These are phyloP conservation scores for Termitomyces sp. DNA, from an alignment of 768 basidiomycete species.

Conservation along the genomic window DNA sequence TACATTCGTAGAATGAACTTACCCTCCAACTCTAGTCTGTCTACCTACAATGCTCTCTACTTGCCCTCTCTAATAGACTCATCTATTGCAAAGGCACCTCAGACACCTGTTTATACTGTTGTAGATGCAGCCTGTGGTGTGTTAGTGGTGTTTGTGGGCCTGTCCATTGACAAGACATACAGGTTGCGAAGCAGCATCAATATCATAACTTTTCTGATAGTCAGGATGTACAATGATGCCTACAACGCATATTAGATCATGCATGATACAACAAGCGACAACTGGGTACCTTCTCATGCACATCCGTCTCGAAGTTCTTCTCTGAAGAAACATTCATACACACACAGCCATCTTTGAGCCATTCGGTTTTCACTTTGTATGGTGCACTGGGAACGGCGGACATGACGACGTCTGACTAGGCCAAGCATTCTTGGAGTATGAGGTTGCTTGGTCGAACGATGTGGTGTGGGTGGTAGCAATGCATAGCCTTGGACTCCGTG, in stretches of 20 bases:
- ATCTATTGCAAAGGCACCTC: conserved; percentile 23
- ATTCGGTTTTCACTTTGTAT: conserved; percentile 88
- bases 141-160: not conserved
- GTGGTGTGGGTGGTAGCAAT: conserved; percentile 81
- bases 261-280: not conserved
- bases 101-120: conserved; percentile 42
- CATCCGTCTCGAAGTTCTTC: conserved; percentile 94
- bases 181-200: conserved; percentile 96
- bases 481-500: conserved; percentile 28
- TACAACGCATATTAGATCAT: conserved; percentile 22
- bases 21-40: conserved; percentile 20
- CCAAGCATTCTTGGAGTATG: conserved; percentile 77
- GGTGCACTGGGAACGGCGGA: conserved; percentile 83
- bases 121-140: conserved; percentile 47
- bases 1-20: conserved; percentile 23
- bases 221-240: conserved; percentile 93
- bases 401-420: conserved; percentile 87
- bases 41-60: conserved; percentile 22
- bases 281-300: conserved; percentile 77
- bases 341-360: conserved; percentile 91
- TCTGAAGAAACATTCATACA: conserved; percentile 92
- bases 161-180: conserved; percentile 40
- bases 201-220: conserved; percentile 98
- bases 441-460: conserved; percentile 67
- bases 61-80: conserved; percentile 28